These are phyloP conservation scores for Withania somnifera DNA, from an alignment of 305 asterid species.

Conservation along the genomic window DNA sequence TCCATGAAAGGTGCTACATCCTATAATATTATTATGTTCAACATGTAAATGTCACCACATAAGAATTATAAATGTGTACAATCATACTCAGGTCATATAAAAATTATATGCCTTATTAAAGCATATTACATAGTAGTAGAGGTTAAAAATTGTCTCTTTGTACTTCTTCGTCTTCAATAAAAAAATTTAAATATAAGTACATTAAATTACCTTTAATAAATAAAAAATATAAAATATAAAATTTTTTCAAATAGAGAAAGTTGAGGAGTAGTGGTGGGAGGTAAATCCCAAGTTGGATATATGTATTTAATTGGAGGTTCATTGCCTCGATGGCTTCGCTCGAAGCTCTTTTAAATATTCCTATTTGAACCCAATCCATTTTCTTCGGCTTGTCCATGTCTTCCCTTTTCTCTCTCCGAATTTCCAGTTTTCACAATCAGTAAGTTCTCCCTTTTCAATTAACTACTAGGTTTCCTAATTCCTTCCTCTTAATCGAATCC, in stretches of 20 bases:
- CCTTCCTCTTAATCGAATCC: background rate
- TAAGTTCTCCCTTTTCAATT: constrained; percentile 12
- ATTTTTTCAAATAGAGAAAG: too few relatives aligned
- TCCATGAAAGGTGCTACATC: background rate
- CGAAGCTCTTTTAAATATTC: constrained; percentile 1
- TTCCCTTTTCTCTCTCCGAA: constrained; percentile 23
- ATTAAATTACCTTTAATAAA: too few relatives aligned
- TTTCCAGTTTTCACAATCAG: constrained; percentile 25
- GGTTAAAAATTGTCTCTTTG: too few relatives aligned
- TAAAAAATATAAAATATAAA: too few relatives aligned
- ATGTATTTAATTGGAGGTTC: background rate
- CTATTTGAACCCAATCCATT: constrained; percentile 2
- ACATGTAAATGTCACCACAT: background rate
- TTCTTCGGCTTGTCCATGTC: constrained; percentile 30
- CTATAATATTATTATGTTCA: background rate
- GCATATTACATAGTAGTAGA: too few relatives aligned
- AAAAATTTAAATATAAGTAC: too few relatives aligned
- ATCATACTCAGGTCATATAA: background rate
- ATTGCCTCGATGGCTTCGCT: constrained; percentile 35
- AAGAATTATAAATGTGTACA: background rate
- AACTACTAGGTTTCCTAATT: background rate
- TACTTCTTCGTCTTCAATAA: too few relatives aligned
- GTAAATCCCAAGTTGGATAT: constrained; percentile 20
- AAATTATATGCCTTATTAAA: too few relatives aligned
- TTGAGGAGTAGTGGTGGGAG: too few relatives aligned